phyloP scores from a whole-genome alignment of 371 early-diverging fungal genomes.

The Mucor plumbeus region DNA sequence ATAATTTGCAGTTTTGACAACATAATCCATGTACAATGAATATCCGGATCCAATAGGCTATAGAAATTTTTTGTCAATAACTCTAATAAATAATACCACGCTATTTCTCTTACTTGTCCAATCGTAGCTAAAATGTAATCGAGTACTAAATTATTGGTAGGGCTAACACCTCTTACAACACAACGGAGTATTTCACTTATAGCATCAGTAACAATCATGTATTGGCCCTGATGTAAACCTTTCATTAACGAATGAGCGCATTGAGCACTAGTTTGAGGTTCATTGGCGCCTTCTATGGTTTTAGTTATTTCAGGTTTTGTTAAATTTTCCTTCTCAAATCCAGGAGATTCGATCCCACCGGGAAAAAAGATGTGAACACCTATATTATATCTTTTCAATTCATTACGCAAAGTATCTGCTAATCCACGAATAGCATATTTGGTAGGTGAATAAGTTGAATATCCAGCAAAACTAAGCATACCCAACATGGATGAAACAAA shows the following conservation, averaged over 20 bases:
- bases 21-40: constrained; percentile 51
- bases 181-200: constrained; percentile 54
- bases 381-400: constrained; percentile 73
- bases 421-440: constrained; percentile 86
- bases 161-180: constrained; percentile 51
- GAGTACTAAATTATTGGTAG: constrained; percentile 48
- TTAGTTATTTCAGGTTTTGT: constrained; percentile 85
- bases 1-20: constrained; percentile 35
- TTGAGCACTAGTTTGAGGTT: constrained; percentile 60
- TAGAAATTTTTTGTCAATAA: neutral
- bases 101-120: constrained; percentile 43
- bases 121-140: constrained; percentile 42
- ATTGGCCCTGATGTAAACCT: constrained; percentile 54
- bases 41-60: constrained; percentile 52
- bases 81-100: constrained; percentile 7
- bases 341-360: constrained; percentile 83
- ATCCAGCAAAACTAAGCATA: constrained; percentile 82
- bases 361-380: constrained; percentile 82
- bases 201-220: constrained; percentile 60
- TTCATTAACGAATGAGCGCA: constrained; percentile 66
- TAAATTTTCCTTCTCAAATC: constrained; percentile 79
- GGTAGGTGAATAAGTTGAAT: constrained; percentile 81
- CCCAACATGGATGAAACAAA: constrained; percentile 83
- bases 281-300: constrained; percentile 78
- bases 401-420: constrained; percentile 76